Evolutionary conservation across 495 filamentous ascomycete genomes (phyloP), one percentile per base, ranked within the genome.

Genomic region (Xylaria curta): DNA sequence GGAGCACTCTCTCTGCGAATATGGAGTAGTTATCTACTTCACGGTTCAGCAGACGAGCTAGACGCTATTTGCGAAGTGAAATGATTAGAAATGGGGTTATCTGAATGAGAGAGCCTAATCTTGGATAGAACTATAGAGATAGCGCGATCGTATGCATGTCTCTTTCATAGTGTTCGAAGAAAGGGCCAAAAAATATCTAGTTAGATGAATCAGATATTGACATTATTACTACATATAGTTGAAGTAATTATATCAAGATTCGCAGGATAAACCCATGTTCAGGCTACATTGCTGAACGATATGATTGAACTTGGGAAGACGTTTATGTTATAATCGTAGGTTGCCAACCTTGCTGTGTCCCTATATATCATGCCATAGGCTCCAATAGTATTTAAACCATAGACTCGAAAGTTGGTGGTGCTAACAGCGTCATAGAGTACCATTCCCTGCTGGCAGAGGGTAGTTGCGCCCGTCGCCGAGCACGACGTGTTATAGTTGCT

Each of bases 401-500:
- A 87, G 36, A 87, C 75, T 38, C 72, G 72, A 19, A 88, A 74
- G 8, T 79, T 68, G 59, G 75, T 83, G 68, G 70, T 74, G 72
- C 88, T 87, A 17, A 92, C 76, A 60, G 85, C 85, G 76, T 78
- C 76, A 51, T 76, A 78, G n/a, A 76, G 73, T 49, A 91, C 85
- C 21, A 92, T 92, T 10, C 85, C 76, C 51, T 79, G 84, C 82
- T 93, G 92, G 79, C 91, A 94, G 15, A 76, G 76, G 40, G 82
- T 84, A 3, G 81, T 84, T 1, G 78, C 77, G 15, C 83, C 86
- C 28, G 80, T 78, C 15, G 75, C 64, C 47, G 83, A 82, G 70
- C 81, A 84, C 40, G 54, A 68, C 19, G 76, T 73, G 44, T 71
- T 74, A 75, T 88, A 87, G 79, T 89, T 87, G 70, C 84, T 75